phyloP scores from a whole-genome alignment of 1,284 basidiomycete genomes.

The Inonotus hispidus region DNA sequence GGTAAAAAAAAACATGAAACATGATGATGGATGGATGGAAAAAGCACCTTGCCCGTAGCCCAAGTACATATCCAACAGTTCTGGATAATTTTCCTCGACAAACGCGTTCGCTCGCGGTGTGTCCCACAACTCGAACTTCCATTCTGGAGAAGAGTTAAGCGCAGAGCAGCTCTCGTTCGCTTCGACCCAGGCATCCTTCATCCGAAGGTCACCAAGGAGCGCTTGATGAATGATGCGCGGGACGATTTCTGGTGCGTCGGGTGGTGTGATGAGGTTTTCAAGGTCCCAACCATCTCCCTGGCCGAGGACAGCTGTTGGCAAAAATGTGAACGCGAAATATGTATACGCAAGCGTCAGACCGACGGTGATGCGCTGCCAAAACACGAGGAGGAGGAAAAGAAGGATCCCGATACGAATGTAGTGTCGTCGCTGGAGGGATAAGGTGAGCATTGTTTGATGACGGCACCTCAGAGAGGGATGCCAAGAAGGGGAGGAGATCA shows the following conservation, averaged over 20 bases:
- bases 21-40: background rate
- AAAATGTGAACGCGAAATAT: slow-evolving; percentile 7
- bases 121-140: slow-evolving; percentile 10
- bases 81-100: slow-evolving; percentile 8
- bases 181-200: slow-evolving; percentile 1
- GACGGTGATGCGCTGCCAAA: background rate
- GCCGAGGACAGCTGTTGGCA: slow-evolving; percentile 4
- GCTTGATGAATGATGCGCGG: slow-evolving; percentile 10
- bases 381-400: background rate
- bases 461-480: background rate
- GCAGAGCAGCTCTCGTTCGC: slow-evolving; percentile 7
- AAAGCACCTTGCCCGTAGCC: slow-evolving; percentile 8
- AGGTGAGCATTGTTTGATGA: background rate
- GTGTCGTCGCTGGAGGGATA: slow-evolving; percentile 7
- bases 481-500: background rate
- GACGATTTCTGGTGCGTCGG: slow-evolving; percentile 8
- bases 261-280: slow-evolving; percentile 1
- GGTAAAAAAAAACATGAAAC: background rate
- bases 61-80: slow-evolving; percentile 3
- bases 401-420: slow-evolving; percentile 1
- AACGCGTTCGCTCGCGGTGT: slow-evolving; percentile 3
- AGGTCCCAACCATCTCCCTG: slow-evolving; percentile 6
- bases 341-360: slow-evolving; percentile 6
- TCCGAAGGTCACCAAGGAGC: slow-evolving; percentile 8
- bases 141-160: background rate